Evolutionary conservation across 2,329 filamentous ascomycete genomes (phyloP).

Genomic region (Beauveria asiatica): DNA sequence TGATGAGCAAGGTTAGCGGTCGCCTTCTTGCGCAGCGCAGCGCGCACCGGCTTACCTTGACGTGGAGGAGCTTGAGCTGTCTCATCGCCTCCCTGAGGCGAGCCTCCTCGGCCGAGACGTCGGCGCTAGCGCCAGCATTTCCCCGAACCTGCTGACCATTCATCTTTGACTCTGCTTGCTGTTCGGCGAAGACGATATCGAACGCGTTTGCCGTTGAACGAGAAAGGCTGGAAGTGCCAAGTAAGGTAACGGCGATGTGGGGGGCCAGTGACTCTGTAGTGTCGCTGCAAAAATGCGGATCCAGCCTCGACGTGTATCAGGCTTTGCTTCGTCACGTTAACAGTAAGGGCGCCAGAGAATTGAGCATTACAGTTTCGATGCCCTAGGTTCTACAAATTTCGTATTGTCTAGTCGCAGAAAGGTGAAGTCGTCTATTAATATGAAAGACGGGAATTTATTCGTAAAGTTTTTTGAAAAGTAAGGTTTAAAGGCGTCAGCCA

Average conservation of each 20-base stretch:
- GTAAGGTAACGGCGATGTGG: not conserved
- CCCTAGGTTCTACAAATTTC: too few relatives aligned
- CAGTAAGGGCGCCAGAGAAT: not conserved
- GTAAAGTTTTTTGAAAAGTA: not conserved
- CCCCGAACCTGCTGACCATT: constrained; percentile 16
- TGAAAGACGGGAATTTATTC: not conserved
- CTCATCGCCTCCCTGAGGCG: constrained; percentile 41
- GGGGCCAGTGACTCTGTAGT: not conserved
- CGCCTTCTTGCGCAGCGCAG: constrained; percentile 13
- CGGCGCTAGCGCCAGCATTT: constrained; percentile 13
- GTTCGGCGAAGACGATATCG: not conserved
- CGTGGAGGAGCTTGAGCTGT: constrained; percentile 45
- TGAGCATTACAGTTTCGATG: not conserved
- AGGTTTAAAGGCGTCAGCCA: not conserved
- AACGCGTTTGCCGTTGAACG: not conserved
- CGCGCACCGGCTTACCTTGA: constrained; percentile 34
- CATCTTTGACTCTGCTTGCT: not conserved
- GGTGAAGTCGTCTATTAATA: not conserved
- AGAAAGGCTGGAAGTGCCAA: not conserved
- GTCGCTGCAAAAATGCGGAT: too few relatives aligned
- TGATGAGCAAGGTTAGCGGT: constrained; percentile 12
- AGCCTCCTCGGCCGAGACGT: constrained; percentile 30
- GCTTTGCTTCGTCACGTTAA: too few relatives aligned
- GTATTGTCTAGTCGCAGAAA: too few relatives aligned
- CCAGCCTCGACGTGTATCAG: too few relatives aligned